Conservation (phyloP, 192 early-diverging fungal genomes). For the Podila epigama region DNA sequence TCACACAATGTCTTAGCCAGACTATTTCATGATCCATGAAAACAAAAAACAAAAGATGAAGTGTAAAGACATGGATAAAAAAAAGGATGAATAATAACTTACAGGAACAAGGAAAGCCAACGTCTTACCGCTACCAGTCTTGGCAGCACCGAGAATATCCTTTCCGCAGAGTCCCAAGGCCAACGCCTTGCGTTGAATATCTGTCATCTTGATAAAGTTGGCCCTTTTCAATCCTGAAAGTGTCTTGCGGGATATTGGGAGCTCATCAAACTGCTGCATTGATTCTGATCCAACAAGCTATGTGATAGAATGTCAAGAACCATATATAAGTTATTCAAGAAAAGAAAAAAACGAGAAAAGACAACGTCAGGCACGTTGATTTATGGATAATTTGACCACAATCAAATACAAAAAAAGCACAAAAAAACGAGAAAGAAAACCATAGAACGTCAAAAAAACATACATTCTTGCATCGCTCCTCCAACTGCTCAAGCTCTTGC, state of each 20-base stretch:
- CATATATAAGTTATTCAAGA: background rate
- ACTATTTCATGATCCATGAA: too few species aligned
- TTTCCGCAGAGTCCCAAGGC: constrained; percentile 71
- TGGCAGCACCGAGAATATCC: constrained; percentile 86
- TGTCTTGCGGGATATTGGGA: constrained; percentile 63
- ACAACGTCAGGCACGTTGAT: constrained; percentile 37
- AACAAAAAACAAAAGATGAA: background rate
- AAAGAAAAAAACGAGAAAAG: background rate
- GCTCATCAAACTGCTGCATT: constrained; percentile 54
- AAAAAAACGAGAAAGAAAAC: too few species aligned
- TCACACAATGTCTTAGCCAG: too few species aligned
- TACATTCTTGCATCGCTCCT: constrained; percentile 49
- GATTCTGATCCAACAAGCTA: constrained; percentile 20
- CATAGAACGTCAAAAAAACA: too few species aligned
- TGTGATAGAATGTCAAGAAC: background rate
- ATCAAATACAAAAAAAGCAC: too few species aligned
- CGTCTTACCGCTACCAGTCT: constrained; percentile 88
- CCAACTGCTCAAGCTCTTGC: constrained; percentile 57
- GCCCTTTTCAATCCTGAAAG: constrained; percentile 76
- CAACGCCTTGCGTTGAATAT: constrained; percentile 87
- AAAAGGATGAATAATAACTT: constrained; percentile 9
- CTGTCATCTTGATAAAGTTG: constrained; percentile 92
- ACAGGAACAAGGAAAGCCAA: constrained; percentile 82
- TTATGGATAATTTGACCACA: too few species aligned
- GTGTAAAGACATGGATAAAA: background rate